Evolutionary conservation across 192 early-diverging fungal species (phyloP), one percentile per base, ranked within the genome.

Genomic region (Coemansia sp.): DNA sequence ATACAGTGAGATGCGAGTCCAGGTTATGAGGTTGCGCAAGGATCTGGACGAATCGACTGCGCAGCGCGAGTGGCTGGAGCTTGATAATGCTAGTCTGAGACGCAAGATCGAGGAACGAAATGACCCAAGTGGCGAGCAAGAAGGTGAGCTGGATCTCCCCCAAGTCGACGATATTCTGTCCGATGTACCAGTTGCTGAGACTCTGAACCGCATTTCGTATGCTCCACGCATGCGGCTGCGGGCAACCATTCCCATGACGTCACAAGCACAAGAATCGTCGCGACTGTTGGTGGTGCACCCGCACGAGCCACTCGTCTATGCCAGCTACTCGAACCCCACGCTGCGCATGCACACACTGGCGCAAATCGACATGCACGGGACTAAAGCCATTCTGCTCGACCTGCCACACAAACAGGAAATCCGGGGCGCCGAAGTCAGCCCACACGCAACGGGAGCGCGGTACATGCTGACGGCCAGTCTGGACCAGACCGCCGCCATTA

Each of bases 381-480:
- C 65, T 0, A 23, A 52, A 1, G 22, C 68, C 0, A 54, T 59
- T 14, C 7, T 62, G 32, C 50, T 76, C n/a, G 54, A 61, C 2
- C 18, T 65, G 45, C 62, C 66, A 24, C 75, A 78, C 55, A 45
- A 38, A 5, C 59, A 56, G 2, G 75, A 69, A 16, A 73, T 78
- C 19, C 59, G 69, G n/a, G 75, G 59, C 43, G 75, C 69, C 24
- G 52, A 69, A 38, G 62, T 65, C 26, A 66, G 70, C 26, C 70
- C 75, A n/a, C 63, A 69, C 53, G 24, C 12, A 0, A 5, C 54
- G 3, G 69, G 62, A 16, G 16, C 63, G 26, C 66, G 48, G 7
- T 73, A 66, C 14, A 24, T 78, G 65, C 66, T 78, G 66, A 78
- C 75, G 1, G 75, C 75, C 13, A 78, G 70, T 70, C 64, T 58